Evolutionary conservation across 306 rosid genomes (phyloP).

Genomic region (Inga leiocalycina): DNA sequence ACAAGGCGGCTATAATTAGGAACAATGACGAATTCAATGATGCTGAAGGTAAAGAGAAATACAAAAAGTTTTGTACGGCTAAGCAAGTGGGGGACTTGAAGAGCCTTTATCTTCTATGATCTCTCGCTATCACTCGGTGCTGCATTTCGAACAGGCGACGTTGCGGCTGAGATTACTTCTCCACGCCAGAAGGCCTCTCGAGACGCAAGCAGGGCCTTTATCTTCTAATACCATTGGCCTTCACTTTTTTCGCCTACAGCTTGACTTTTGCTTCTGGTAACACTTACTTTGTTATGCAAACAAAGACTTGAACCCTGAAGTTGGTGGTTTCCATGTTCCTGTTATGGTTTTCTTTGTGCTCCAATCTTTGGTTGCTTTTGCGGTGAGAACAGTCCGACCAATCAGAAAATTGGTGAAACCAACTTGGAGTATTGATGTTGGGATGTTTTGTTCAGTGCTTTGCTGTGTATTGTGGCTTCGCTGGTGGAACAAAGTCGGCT

Average conservation of each 20-base stretch:
- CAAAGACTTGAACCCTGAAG: neutral
- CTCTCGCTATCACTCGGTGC: no score
- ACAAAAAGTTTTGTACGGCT: neutral
- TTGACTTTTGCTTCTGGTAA: neutral
- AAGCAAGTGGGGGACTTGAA: conserved; percentile 15
- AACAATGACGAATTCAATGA: neutral
- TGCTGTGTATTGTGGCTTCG: conserved; percentile 6
- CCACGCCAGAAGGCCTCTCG: no score
- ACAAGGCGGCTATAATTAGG: neutral
- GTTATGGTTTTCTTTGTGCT: neutral
- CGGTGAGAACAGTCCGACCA: neutral
- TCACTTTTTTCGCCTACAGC: neutral
- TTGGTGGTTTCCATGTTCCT: neutral
- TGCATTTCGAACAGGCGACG: no score
- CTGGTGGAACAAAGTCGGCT: neutral
- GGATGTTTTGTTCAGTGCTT: conserved; percentile 9
- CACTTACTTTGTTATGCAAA: neutral
- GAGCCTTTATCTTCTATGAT: neutral
- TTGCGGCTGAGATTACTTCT: no score
- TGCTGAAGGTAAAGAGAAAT: neutral
- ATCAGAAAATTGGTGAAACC: neutral
- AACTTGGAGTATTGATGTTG: neutral
- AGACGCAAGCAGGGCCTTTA: neutral
- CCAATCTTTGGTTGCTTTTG: neutral
- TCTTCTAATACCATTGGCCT: neutral